Evolutionary conservation across 2,329 filamentous ascomycete genomes (phyloP).

Genomic region (Fusarium zealandicum): DNA sequence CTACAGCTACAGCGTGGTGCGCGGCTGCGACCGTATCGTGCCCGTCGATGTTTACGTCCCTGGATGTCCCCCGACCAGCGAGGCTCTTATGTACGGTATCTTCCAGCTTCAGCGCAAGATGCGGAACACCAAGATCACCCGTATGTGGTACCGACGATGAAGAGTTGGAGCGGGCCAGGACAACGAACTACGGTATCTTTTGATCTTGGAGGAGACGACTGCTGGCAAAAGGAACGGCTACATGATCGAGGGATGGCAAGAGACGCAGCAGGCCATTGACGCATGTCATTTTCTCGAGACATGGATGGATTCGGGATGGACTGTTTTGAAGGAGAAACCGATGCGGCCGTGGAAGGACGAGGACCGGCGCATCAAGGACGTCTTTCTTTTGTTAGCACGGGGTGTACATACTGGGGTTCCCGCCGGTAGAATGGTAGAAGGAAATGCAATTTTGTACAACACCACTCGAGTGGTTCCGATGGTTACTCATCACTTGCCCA

Average conservation of each 20-base stretch:
- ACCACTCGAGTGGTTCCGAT: conserved; percentile 1
- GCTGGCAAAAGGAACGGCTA: background rate
- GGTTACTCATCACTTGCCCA: no score
- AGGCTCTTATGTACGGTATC: conserved; percentile 73
- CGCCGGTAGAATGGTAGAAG: conserved; percentile 34
- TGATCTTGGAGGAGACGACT: background rate
- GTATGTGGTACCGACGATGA: conserved; percentile 67
- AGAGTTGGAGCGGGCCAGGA: background rate
- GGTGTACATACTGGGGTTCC: conserved; percentile 34
- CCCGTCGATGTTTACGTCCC: conserved; percentile 84
- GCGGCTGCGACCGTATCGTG: conserved; percentile 78
- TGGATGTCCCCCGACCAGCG: conserved; percentile 70
- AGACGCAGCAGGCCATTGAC: background rate
- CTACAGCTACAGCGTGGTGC: conserved; percentile 80
- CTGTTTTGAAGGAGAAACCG: no score
- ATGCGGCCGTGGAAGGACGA: conserved; percentile 11
- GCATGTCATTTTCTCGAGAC: background rate
- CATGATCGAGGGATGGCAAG: background rate
- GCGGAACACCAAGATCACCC: conserved; percentile 63
- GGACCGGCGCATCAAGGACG: conserved; percentile 14
- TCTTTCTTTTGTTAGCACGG: conserved; percentile 31
- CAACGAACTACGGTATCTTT: background rate
- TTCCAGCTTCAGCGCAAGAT: conserved; percentile 82
- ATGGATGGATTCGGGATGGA: background rate
- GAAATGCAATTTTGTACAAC: conserved; percentile 36